A percentile compares a stretch with the other conserved stretches of the same genome.
These are phyloP conservation scores for Aureobasidium subglaciale DNA, from an alignment of 2,329 filamentous ascomycete genomes.

Conservation along the genomic window DNA sequence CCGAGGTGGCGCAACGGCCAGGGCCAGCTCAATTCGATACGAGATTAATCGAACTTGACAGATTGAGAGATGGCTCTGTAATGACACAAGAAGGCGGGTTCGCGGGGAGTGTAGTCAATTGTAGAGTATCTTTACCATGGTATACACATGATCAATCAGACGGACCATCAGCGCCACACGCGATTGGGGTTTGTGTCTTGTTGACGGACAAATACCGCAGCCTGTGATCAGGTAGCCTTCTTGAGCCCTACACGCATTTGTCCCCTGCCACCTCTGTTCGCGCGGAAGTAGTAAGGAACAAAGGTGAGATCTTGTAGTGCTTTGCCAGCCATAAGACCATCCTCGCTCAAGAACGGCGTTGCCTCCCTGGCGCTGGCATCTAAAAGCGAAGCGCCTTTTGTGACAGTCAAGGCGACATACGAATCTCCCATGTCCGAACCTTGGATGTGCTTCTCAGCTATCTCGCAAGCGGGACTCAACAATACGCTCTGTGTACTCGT, in stretches of 20 bases:
- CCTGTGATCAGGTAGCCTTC: not conserved
- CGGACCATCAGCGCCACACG: no score
- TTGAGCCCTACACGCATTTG: slow-evolving; percentile 43
- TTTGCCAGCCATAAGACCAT: not conserved
- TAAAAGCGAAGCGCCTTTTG: not conserved
- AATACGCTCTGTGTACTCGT: not conserved
- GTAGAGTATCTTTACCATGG: no score
- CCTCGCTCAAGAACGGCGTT: not conserved
- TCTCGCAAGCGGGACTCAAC: not conserved
- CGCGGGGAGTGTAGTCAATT: no score
- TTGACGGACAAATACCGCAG: no score
- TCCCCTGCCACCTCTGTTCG: slow-evolving; percentile 48
- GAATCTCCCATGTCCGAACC: not conserved
- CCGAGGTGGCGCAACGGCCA: not conserved
- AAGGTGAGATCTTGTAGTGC: slow-evolving; percentile 37
- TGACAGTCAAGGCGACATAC: not conserved
- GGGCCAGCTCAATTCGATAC: no score
- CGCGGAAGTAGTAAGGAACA: slow-evolving; percentile 50
- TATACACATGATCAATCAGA: no score
- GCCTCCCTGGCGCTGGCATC: not conserved
- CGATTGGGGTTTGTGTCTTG: no score
- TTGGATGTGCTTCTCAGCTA: not conserved
- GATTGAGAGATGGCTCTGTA: no score
- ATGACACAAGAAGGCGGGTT: no score
- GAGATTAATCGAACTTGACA: no score